Evolutionary conservation across 176 grass and related monocot genomes (phyloP).

Genomic region (Carex myosuroides): DNA sequence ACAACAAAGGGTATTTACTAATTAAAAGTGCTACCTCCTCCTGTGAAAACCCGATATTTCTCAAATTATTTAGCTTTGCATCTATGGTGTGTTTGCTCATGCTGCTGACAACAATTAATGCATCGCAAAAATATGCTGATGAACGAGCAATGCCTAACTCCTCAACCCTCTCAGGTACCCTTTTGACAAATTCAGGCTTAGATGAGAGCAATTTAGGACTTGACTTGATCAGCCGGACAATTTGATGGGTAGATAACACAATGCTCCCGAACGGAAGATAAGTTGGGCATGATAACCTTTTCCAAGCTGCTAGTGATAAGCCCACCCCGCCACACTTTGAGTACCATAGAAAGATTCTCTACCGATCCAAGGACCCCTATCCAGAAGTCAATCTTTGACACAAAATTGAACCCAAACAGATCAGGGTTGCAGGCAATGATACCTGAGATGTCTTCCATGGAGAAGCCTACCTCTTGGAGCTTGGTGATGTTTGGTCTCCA

Average conservation of each 20-base stretch:
- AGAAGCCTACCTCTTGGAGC: background rate
- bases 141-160: background rate
- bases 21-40: background rate
- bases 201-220: background rate
- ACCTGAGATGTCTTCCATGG: background rate
- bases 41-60: background rate
- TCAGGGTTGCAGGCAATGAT: background rate
- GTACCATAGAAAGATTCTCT: background rate
- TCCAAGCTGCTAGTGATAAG: background rate
- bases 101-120: background rate
- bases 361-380: constrained; percentile 8
- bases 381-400: constrained; percentile 24
- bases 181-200: background rate
- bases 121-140: background rate
- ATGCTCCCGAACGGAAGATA: constrained; percentile 20
- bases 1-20: background rate
- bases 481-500: background rate
- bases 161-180: background rate
- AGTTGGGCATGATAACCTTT: constrained; percentile 23
- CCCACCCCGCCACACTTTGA: background rate
- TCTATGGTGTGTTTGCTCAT: background rate
- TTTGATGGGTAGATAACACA: constrained; percentile 18
- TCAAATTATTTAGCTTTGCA: background rate
- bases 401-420: background rate
- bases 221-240: background rate